Evolutionary conservation across 1,139 yeast genomes (phyloP).

Genomic region (Trichomonascaceae sp.): DNA sequence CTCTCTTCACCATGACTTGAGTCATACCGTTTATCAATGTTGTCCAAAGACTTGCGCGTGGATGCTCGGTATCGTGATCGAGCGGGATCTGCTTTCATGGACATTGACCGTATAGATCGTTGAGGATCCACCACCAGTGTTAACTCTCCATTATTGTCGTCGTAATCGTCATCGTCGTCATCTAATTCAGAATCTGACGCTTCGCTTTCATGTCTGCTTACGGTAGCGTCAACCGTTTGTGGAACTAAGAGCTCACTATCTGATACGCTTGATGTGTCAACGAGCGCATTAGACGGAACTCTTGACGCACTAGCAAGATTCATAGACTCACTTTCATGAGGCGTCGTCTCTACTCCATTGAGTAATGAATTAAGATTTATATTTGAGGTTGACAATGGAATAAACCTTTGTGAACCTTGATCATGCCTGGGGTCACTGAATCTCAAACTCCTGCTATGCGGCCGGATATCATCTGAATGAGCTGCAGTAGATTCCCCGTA

Average conservation of each 20-base stretch:
- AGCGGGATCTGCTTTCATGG: conserved; percentile 2
- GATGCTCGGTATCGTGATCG: background rate
- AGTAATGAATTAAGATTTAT: conserved; percentile 22
- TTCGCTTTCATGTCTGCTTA: background rate
- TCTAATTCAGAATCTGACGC: conserved; percentile 10
- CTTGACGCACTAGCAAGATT: background rate
- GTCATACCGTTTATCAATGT: background rate
- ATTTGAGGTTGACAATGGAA: conserved; percentile 14
- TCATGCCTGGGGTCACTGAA: background rate
- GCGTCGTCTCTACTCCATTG: conserved; percentile 13
- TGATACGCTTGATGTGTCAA: conserved; percentile 5
- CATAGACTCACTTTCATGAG: background rate
- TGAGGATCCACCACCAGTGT: conserved; percentile 46
- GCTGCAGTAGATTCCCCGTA: conserved; percentile 12
- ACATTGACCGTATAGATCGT: conserved; percentile 16
- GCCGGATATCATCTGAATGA: background rate
- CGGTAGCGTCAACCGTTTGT: background rate
- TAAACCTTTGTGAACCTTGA: background rate
- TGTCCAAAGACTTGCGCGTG: background rate
- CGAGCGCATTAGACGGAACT: conserved; percentile 4
- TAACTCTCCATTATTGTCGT: conserved; percentile 40
- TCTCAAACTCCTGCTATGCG: background rate
- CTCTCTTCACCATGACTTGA: background rate
- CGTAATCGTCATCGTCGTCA: conserved; percentile 17
- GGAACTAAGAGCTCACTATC: conserved; percentile 5